Conservation (phyloP, 352 stramenopile genomes). For the Globisporangium canariense region DNA sequence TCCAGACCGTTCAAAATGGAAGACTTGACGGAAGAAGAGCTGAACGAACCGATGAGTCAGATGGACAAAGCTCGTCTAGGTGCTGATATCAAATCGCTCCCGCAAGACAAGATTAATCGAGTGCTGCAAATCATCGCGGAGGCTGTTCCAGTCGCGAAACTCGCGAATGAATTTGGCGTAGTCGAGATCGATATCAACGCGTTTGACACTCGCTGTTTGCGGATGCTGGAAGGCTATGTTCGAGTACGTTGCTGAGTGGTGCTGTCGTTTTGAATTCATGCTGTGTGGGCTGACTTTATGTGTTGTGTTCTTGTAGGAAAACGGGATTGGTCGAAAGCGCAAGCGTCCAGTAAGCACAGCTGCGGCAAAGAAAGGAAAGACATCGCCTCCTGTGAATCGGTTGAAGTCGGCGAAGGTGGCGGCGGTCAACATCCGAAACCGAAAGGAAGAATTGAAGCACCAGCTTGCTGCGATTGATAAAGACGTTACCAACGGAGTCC, state of each 20-base stretch:
- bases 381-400: conserved; percentile 54
- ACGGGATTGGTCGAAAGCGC: conserved; percentile 83
- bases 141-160: conserved; percentile 77
- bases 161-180: conserved; percentile 83
- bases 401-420: conserved; percentile 82
- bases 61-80: conserved; percentile 80
- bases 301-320: conserved; percentile 49
- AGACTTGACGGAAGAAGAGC: conserved; percentile 84
- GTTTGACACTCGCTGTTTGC: conserved; percentile 82
- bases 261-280: conserved; percentile 4
- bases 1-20: conserved; percentile 85
- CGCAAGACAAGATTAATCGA: conserved; percentile 86
- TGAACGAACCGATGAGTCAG: conserved; percentile 85
- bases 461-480: conserved; percentile 75
- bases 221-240: conserved; percentile 89
- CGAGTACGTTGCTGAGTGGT: conserved; percentile 53
- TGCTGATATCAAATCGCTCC: conserved; percentile 75
- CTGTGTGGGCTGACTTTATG: conserved; percentile 6
- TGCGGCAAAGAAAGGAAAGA: conserved; percentile 35
- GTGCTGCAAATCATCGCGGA: conserved; percentile 89
- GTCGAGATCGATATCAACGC: conserved; percentile 89
- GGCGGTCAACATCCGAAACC: conserved; percentile 67
- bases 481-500: conserved; percentile 16
- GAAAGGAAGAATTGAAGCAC: conserved; percentile 75
- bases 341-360: conserved; percentile 54